phyloP scores from a whole-genome alignment of 176 grass and related monocot genomes.

The Aegilops longissima region DNA sequence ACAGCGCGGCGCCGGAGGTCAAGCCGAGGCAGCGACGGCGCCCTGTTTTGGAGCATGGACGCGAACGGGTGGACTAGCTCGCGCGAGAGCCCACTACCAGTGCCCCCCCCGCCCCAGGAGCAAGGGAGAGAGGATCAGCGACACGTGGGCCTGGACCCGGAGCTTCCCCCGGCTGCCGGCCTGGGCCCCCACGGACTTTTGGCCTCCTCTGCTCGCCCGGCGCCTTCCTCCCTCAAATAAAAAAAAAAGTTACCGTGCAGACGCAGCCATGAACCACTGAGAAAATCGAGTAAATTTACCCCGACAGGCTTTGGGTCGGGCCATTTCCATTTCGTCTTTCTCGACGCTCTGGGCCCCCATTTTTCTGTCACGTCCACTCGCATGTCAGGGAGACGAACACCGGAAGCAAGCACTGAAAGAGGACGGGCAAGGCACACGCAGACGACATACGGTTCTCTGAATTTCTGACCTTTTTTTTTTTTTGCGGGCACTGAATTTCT shows the following conservation, averaged over 20 bases:
- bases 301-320: too few relatives aligned
- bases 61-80: background rate
- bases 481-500: too few relatives aligned
- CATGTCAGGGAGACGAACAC: background rate
- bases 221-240: too few relatives aligned
- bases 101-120: background rate
- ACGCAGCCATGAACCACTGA: background rate
- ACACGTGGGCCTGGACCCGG: conserved; percentile 22
- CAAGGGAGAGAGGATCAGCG: background rate
- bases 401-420: background rate
- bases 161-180: conserved; percentile 8
- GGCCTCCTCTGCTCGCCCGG: background rate
- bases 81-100: background rate
- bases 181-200: background rate
- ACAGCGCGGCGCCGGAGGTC: background rate
- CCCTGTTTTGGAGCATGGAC: background rate
- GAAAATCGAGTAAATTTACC: too few relatives aligned
- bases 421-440: background rate
- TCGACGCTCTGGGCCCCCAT: background rate
- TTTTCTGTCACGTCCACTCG: background rate
- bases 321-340: background rate
- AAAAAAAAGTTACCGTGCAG: background rate
- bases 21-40: background rate
- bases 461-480: too few relatives aligned
- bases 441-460: background rate